Conservation (phyloP, 805 yeast genomes). For the Lipomyces kockii region DNA sequence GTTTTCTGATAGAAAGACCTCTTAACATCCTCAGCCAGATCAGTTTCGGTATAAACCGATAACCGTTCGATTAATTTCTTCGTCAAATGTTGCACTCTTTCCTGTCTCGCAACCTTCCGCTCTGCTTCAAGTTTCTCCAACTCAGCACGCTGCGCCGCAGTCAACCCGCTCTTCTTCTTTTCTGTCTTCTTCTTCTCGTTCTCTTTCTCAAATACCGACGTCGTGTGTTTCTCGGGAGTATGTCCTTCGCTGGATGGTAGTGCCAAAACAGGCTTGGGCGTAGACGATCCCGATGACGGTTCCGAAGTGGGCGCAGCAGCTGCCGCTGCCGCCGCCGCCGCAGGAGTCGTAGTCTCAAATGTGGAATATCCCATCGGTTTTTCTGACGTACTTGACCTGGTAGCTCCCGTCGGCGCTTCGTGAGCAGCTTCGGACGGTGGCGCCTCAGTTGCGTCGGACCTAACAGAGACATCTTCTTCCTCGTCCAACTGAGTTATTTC, state of each 20-base stretch:
- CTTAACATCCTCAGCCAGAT: conserved; percentile 64
- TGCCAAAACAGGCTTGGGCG: conserved; percentile 2
- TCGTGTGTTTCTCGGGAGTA: conserved; percentile 25
- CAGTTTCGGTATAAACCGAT: conserved; percentile 64
- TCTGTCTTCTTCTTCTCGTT: conserved; percentile 37
- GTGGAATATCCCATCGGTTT: conserved; percentile 11
- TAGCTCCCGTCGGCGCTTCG: conserved; percentile 1
- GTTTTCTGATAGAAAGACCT: conserved; percentile 66
- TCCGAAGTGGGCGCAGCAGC: conserved; percentile 10
- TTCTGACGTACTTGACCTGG: conserved; percentile 7
- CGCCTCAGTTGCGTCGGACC: not conserved
- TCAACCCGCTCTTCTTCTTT: conserved; percentile 44
- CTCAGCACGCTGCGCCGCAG: conserved; percentile 55
- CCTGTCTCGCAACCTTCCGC: conserved; percentile 66
- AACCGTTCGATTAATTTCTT: conserved; percentile 62
- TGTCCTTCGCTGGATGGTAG: conserved; percentile 4
- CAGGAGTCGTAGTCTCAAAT: not conserved
- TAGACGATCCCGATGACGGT: not conserved
- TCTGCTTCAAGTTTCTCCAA: conserved; percentile 76
- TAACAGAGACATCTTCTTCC: conserved; percentile 32
- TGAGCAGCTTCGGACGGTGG: conserved; percentile 18
- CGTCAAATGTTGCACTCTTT: conserved; percentile 65
- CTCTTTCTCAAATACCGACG: conserved; percentile 18
- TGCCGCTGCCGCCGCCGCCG: not conserved
- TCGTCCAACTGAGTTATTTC: conserved; percentile 52